phyloP scores from a whole-genome alignment of 2,329 filamentous ascomycete species.

The Cucurbitaria berberidis region DNA sequence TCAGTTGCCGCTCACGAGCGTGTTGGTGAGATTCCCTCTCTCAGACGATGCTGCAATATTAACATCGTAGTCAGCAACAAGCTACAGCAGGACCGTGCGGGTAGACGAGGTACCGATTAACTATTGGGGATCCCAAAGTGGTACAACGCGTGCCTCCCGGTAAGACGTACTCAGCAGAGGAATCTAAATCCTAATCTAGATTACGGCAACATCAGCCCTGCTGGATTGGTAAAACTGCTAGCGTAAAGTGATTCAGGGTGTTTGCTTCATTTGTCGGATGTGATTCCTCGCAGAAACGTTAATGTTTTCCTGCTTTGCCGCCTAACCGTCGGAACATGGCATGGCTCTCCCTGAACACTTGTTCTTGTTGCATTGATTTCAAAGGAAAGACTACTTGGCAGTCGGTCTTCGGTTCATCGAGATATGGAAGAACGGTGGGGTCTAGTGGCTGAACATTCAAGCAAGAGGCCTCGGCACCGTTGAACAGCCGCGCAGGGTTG shows the following conservation, averaged over 20 bases:
- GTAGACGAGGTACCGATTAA: constrained; percentile 12
- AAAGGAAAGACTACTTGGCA: neutral
- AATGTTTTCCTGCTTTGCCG: constrained; percentile 3
- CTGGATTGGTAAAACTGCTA: neutral
- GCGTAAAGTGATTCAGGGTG: neutral
- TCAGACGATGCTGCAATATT: neutral
- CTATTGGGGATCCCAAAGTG: constrained; percentile 6
- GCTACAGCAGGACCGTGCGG: constrained; percentile 9
- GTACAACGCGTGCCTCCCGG: constrained; percentile 25
- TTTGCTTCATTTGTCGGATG: constrained; percentile 5
- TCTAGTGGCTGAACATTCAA: neutral
- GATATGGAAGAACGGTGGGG: neutral
- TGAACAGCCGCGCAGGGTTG: constrained; percentile 12
- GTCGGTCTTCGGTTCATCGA: neutral
- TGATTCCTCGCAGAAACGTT: neutral
- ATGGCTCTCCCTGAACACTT: neutral
- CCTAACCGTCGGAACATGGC: constrained; percentile 1
- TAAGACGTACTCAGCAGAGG: constrained; percentile 3
- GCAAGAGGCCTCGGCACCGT: constrained; percentile 10
- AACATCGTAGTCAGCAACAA: constrained; percentile 1
- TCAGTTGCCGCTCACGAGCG: neutral
- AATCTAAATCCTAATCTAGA: constrained; percentile 2
- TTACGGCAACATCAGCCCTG: constrained; percentile 4
- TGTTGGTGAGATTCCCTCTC: constrained; percentile 9
- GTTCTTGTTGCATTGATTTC: neutral